Base-by-base conservation (phyloP, 495 filamentous ascomycete genomes). In the Penicillium soppii region DNA sequence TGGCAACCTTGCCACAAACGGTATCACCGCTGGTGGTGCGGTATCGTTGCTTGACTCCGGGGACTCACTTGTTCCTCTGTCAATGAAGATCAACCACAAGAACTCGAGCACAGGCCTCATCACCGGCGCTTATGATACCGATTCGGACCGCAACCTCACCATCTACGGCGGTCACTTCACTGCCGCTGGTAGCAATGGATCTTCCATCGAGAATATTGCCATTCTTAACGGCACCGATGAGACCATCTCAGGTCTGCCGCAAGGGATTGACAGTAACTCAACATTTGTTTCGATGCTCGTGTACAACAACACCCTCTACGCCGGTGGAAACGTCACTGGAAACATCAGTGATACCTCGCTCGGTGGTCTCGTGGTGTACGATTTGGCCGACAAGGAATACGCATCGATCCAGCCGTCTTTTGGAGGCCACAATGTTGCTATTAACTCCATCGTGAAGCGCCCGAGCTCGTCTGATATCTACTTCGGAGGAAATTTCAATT, bases 161-260 rank as follows among this genome's bases (percentile, higher is more conserved):
- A 81, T 97, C 22, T 74, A 97, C 32, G 95, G 88, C 47, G 94
- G 94, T 2, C 89, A 91, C 54, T 99, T 99, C 65, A 81, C 78
- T 26, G 84, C 89, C 4, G 83, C 73, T 13, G 81, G 79, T 20
- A 82, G 75, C 36, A 80, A 91, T 57, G 90, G 87, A 15, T 86
- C 85, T 0, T 73, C 73, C 4, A 76, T 96, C 47, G 70, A 89
- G 46, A 96, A 96, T 59, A 75, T 99, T 13, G 74, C 85, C 23
- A 75, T 97, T 61, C 77, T 97, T 48, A 80, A 88, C 53, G 77
- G 78, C 22, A 76, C 81, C 51, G 71, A 80, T 17, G 67, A 85
- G 53, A 69, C 70, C n/a, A 74, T 96, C 17, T 85, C 80, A 3
- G 94, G 94, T 30, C 66, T 96, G 17, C 80, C 79, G 2, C 58